Percentiles rank a stretch among this genome's conserved stretches.
These are phyloP conservation scores for Eragrostis nindensis DNA, from an alignment of 176 grass and related monocot genomes.

Conservation along the genomic window DNA sequence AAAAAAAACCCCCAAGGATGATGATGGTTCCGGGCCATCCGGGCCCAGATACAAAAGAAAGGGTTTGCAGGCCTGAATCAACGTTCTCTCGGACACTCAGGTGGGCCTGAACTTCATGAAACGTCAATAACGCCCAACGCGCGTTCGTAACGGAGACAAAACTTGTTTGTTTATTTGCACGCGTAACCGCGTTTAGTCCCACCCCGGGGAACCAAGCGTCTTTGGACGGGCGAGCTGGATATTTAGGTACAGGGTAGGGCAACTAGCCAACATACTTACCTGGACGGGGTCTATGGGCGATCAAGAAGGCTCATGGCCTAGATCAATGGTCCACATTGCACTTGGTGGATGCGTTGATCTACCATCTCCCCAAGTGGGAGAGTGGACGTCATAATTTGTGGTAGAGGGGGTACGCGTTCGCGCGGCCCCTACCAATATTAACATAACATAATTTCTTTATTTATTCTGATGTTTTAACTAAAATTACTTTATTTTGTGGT, in stretches of 20 bases:
- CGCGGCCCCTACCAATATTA: constrained; percentile 16
- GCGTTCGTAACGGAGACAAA: not conserved
- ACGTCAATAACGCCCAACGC: not conserved
- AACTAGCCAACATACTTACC: constrained; percentile 28
- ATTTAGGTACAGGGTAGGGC: not conserved
- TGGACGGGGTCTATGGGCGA: constrained; percentile 36
- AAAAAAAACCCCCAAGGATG: no score
- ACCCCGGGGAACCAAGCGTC: not conserved
- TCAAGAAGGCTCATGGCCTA: constrained; percentile 30
- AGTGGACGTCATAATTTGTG: constrained; percentile 67
- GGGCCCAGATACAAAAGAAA: not conserved
- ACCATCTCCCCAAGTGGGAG: constrained; percentile 51
- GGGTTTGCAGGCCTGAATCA: not conserved
- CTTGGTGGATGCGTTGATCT: constrained; percentile 20
- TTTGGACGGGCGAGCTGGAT: not conserved
- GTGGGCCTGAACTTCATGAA: not conserved
- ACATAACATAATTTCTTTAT: no score
- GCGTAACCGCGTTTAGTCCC: not conserved
- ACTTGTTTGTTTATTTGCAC: not conserved
- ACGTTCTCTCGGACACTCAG: not conserved
- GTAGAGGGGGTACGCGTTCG: constrained; percentile 45
- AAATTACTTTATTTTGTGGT: no score
- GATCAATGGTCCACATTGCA: constrained; percentile 31
- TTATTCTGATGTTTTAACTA: no score
- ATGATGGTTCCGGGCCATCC: not conserved